Percentiles rank a stretch among this genome's conserved stretches.
phyloP scores from a whole-genome alignment of 2,329 filamentous ascomycete genomes.

The Cryphonectria carpinicola region DNA sequence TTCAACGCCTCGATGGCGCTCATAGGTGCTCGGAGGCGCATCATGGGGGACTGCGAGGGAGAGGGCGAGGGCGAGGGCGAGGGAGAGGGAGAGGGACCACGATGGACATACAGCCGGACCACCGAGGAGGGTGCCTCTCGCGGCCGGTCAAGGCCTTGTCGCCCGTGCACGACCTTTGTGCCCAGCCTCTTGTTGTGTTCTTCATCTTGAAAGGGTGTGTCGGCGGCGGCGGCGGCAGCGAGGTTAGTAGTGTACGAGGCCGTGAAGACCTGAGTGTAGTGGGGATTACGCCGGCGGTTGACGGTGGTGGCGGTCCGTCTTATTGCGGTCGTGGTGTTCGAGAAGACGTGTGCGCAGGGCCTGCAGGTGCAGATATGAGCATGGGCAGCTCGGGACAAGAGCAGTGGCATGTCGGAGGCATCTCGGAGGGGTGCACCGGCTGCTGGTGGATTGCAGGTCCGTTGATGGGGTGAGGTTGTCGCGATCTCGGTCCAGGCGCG shows the following conservation, averaged over 20 bases:
- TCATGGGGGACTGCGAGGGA: not conserved
- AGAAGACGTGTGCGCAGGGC: conserved; percentile 57
- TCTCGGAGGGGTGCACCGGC: conserved; percentile 33
- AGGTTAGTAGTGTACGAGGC: conserved; percentile 71
- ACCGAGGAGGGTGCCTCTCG: conserved; percentile 8
- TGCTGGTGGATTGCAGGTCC: conserved; percentile 21
- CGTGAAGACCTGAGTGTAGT: conserved; percentile 61
- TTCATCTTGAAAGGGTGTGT: conserved; percentile 62
- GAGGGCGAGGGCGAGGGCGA: not conserved
- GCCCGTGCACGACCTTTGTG: conserved; percentile 59
- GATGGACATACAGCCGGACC: conserved; percentile 9
- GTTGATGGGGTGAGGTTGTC: not conserved
- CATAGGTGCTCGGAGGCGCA: conserved; percentile 7
- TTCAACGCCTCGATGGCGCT: conserved; percentile 25
- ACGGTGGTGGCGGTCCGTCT: conserved; percentile 51
- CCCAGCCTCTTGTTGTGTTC: conserved; percentile 65
- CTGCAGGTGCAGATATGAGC: conserved; percentile 67
- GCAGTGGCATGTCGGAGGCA: conserved; percentile 63
- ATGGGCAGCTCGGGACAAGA: conserved; percentile 70
- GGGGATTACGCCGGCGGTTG: conserved; percentile 50
- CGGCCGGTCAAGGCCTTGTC: conserved; percentile 48
- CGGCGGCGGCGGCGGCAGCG: conserved; percentile 65
- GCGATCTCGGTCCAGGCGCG: not conserved
- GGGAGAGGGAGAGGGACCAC: not conserved
- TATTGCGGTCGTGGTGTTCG: conserved; percentile 51